Percentiles rank a stretch among this genome's conserved stretches.
These are phyloP conservation scores for Cladosporium colombiae DNA, from an alignment of 2,329 filamentous ascomycete genomes.

Conservation along the genomic window DNA sequence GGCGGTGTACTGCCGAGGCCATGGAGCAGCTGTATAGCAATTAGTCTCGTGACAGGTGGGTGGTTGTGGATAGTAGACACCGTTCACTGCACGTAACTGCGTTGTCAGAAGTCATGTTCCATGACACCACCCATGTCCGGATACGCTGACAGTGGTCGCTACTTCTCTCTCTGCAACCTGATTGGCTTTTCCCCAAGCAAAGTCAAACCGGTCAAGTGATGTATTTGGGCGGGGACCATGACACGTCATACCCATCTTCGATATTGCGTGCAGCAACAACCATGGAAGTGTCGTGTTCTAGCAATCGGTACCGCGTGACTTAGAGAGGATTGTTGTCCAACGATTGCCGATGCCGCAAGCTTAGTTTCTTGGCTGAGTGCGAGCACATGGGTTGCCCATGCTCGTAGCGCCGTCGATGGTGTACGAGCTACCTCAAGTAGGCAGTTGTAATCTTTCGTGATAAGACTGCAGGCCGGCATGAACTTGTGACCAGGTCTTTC, in stretches of 20 bases:
- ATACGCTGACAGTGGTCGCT: not conserved
- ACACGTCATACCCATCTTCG: conserved; percentile 10
- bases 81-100: not conserved
- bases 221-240: not conserved
- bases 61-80: not conserved
- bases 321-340: not conserved
- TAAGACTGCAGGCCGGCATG: not conserved
- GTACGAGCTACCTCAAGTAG: not conserved
- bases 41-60: not conserved
- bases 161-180: not conserved
- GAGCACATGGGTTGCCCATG: conserved; percentile 1
- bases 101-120: not conserved
- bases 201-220: not conserved
- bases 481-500: not conserved
- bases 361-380: not conserved
- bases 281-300: not conserved
- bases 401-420: not conserved
- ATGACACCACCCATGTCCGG: not conserved
- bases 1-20: not conserved
- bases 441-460: conserved; percentile 1
- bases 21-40: not conserved
- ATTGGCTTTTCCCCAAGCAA: not conserved
- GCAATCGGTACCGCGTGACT: not conserved
- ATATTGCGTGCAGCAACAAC: conserved; percentile 8
- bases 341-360: not conserved